Percentiles rank a stretch among this genome's conserved stretches.
Evolutionary conservation across 1,284 basidiomycete genomes (phyloP).

Genomic region (Ganoderma leucocontextum): DNA sequence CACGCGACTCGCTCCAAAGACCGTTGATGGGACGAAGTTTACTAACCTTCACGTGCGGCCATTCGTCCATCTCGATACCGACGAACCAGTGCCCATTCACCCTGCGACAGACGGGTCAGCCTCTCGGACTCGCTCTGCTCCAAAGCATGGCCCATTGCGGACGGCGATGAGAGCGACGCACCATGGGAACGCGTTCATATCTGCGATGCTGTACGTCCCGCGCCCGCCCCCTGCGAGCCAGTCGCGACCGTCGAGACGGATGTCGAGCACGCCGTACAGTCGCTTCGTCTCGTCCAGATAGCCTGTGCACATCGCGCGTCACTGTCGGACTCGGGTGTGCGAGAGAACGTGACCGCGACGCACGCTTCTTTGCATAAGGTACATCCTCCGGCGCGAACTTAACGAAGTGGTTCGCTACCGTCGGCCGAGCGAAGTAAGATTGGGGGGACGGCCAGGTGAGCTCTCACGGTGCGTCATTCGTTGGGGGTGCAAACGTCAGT

Average conservation of each 20-base stretch:
- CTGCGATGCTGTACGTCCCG: conserved; percentile 74
- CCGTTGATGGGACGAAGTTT: background rate
- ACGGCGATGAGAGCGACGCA: conserved; percentile 17
- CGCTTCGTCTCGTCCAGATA: conserved; percentile 81
- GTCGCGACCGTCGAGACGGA: conserved; percentile 64
- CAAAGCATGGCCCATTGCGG: background rate
- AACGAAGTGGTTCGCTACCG: conserved; percentile 60
- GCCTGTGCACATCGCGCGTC: conserved; percentile 45
- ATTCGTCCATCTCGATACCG: conserved; percentile 64
- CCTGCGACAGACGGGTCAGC: conserved; percentile 25
- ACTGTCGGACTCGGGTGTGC: background rate
- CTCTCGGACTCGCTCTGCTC: background rate
- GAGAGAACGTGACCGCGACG: conserved; percentile 17
- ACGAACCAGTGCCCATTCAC: conserved; percentile 52
- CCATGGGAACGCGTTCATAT: conserved; percentile 69
- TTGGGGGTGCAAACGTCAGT: background rate
- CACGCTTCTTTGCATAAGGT: conserved; percentile 69
- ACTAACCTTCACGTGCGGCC: conserved; percentile 39
- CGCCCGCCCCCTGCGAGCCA: conserved; percentile 74
- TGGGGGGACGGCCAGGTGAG: background rate
- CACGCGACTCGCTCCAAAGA: background rate
- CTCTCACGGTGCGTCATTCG: conserved; percentile 8
- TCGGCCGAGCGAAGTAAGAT: background rate
- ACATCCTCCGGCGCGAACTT: conserved; percentile 64
- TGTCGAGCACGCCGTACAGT: conserved; percentile 78